A percentile compares a stretch with the other conserved stretches of the same genome.
phyloP scores from a whole-genome alignment of 495 filamentous ascomycete genomes.

The Platismatia glauca region DNA sequence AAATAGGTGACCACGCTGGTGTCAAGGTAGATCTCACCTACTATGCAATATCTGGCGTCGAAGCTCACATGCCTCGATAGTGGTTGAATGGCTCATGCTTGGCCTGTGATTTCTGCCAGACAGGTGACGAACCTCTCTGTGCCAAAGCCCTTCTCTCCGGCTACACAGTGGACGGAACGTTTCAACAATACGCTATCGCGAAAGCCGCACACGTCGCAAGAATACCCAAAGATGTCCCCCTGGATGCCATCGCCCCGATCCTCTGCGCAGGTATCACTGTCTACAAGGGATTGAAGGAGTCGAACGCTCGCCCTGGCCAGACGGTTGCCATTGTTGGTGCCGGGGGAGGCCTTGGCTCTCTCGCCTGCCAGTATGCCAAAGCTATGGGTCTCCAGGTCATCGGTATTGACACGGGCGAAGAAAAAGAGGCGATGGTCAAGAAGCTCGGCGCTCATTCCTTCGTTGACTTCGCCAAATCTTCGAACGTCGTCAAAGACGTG shows the following conservation, averaged over 20 bases:
- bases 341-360: slow-evolving; percentile 73
- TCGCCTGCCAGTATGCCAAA: slow-evolving; percentile 79
- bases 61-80: slow-evolving; percentile 17
- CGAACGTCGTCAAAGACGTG: slow-evolving; percentile 75
- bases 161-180: slow-evolving; percentile 85
- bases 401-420: slow-evolving; percentile 70
- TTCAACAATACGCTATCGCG: slow-evolving; percentile 85
- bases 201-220: slow-evolving; percentile 76
- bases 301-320: slow-evolving; percentile 61
- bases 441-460: slow-evolving; percentile 60
- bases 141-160: slow-evolving; percentile 62
- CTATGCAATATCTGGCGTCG: not conserved
- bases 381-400: slow-evolving; percentile 77
- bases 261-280: slow-evolving; percentile 87
- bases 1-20: slow-evolving; percentile 74
- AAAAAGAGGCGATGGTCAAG: slow-evolving; percentile 63
- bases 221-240: slow-evolving; percentile 62
- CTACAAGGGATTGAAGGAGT: slow-evolving; percentile 88
- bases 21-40: slow-evolving; percentile 43
- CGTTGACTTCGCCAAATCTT: slow-evolving; percentile 65
- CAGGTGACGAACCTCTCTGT: slow-evolving; percentile 71
- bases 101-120: slow-evolving; percentile 69
- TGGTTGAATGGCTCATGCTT: slow-evolving; percentile 85
- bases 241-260: slow-evolving; percentile 73
- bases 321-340: slow-evolving; percentile 81